Evolutionary conservation across 2,329 filamentous ascomycete genomes (phyloP), one percentile per base, ranked within the genome.

Genomic region (Incumbomyces lentus): DNA sequence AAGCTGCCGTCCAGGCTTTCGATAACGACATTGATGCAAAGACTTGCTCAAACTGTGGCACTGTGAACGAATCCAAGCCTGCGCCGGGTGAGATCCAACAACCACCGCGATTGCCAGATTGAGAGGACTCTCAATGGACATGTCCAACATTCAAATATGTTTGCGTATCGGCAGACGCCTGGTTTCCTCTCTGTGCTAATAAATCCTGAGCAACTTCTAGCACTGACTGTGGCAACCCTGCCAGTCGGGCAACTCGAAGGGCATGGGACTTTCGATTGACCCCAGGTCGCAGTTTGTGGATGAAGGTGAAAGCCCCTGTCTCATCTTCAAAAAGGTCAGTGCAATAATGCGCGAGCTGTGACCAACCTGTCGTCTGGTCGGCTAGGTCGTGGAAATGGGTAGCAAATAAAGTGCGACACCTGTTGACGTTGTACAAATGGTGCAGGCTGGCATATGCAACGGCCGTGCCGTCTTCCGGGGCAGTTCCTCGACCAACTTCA

Each of bases 401-500:
- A 1, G 92, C 92, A 63, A 98, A 98, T 35, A 98, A 71, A 1
- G 84, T 81, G 12, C 92, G 78, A 60, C 84, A 87, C 60, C 74
- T 72, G 61, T 92, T 95, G 17, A 84, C 70, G 40, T 80, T 73
- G 56, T 86, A 82, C 13, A 98, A 70, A 63, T 96, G 87, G 60
- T 90, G 78, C 41, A 98, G 69, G 59, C 83, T 88, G 1, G 90
- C 92, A 63, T 84, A 96, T 0, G 87, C 87, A 1, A 98, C 84
- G 1, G 92, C 92, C 2, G 83, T 77, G 2, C 92, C 92, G 62
- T 96, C 92, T 59, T 90, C 84, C 0, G 90, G 88, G 16, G 92
- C 95, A 0, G 93, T 98, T 7, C 92, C 92, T 40, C 92, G 76
- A 1, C 92, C 92, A 32, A 98, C 86, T 69, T 98, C 92, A 63